Base-by-base conservation (phyloP, 2,329 filamentous ascomycete genomes). In the Alternaria incomplexa region DNA sequence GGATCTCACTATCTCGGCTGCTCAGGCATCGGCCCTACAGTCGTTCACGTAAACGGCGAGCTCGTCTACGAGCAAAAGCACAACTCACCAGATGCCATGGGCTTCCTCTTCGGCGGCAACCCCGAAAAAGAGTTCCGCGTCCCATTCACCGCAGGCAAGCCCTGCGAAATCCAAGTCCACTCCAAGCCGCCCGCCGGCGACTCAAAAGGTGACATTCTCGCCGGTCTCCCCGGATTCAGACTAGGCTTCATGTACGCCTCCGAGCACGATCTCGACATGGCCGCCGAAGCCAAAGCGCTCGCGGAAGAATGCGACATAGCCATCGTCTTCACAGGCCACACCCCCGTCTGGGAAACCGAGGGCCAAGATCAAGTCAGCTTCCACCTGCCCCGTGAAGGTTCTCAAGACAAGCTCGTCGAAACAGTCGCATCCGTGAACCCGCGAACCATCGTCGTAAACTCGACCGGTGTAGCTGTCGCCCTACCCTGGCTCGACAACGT, bases 391-490 rank as follows among this genome's bases (percentile, higher is more conserved):
- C 73, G 73, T 13, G 36, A 86, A 82, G 47, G 86, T 81, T 74
- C 73, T 1, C 87, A 89, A 70, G 89, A 92, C 73, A 84, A 85
- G 40, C 84, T 92, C 5, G 91, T 95, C 70, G 77, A 84, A 12
- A 86, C 88, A 2, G 87, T 95, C 0, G 83, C 89, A 5, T 84
- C 84, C 0, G 90, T 85, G 0, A 93, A 94, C 76, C 83, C 89
- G 4, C 89, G 89, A 58, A 90, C 90, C 1, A 87, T 88, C 1
- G 87, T 96, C 2, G 89, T 94, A 2, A 88, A 92, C 74, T 92
- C 94, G 71, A 92, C 90, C 0, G 92, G 92, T 36, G 93, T 91
- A 0, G 91, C 92, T 0, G 85, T 91, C 15, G 85, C 86, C 2
- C 89, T 91, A 85, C 89, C 89, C 17, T 93, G 90, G 91, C 85